phyloP scores from a whole-genome alignment of 1,284 basidiomycete genomes.

The Amylostereum areolatum region DNA sequence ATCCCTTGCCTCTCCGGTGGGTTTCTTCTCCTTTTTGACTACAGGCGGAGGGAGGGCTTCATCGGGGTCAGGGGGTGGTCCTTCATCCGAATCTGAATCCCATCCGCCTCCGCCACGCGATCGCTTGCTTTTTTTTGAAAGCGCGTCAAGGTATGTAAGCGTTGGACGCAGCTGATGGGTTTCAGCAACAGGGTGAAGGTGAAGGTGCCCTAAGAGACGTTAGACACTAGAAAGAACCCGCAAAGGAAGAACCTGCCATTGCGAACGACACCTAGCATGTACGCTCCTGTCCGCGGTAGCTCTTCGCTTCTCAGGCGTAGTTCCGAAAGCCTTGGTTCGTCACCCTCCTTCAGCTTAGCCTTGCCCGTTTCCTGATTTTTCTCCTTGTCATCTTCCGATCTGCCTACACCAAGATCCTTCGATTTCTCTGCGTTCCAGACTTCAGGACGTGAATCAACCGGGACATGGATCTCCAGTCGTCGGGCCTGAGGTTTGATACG shows the following conservation, averaged over 20 bases:
- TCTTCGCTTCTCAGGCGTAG: conserved; percentile 67
- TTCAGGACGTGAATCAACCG: conserved; percentile 67
- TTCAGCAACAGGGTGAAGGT: conserved; percentile 72
- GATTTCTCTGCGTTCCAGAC: conserved; percentile 72
- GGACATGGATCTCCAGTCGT: conserved; percentile 70
- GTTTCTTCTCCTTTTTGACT: conserved; percentile 50
- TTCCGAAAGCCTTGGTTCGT: conserved; percentile 59
- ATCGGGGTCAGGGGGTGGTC: conserved; percentile 73
- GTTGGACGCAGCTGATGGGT: conserved; percentile 76
- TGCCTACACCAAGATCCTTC: conserved; percentile 56
- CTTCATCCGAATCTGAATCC: conserved; percentile 72
- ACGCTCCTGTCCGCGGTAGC: conserved; percentile 52
- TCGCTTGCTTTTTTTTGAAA: conserved; percentile 57
- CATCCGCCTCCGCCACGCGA: conserved; percentile 38
- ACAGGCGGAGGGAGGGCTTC: conserved; percentile 44
- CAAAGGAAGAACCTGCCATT: conserved; percentile 42
- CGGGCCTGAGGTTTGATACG: conserved; percentile 58
- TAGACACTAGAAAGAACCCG: not conserved
- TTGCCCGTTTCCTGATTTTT: conserved; percentile 55
- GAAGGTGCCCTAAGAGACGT: conserved; percentile 49
- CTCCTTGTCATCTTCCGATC: conserved; percentile 65
- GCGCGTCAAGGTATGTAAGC: conserved; percentile 68
- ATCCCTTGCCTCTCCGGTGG: conserved; percentile 54
- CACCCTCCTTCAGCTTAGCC: conserved; percentile 39
- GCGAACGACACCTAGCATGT: conserved; percentile 69